Evolutionary conservation across 2,329 filamentous ascomycete species (phyloP).

Genomic region (Monilinia fructicola): DNA sequence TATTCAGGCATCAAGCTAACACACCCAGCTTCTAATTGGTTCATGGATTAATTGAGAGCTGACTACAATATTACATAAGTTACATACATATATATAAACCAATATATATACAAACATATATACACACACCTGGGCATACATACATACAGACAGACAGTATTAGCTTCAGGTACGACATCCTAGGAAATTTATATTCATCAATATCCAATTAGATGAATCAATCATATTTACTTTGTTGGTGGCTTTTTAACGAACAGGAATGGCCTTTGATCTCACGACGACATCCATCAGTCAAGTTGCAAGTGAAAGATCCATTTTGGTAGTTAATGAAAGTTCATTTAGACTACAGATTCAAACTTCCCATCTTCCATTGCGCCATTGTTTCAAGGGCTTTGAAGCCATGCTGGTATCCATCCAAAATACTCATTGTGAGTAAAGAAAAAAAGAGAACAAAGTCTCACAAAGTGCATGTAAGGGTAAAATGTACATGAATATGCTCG

Average conservation of each 20-base stretch:
- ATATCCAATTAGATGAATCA: not conserved
- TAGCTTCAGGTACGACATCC: not conserved
- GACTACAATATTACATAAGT: too few relatives aligned
- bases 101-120: too few relatives aligned
- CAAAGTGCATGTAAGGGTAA: not conserved
- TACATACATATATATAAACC: too few relatives aligned
- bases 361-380: not conserved
- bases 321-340: not conserved
- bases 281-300: not conserved
- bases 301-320: not conserved
- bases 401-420: conserved; percentile 20
- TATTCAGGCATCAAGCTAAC: not conserved
- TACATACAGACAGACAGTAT: too few relatives aligned
- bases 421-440: not conserved
- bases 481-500: conserved; percentile 11
- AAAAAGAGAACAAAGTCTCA: not conserved
- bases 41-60: not conserved
- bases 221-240: not conserved
- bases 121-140: too few relatives aligned
- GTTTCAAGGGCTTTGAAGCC: not conserved
- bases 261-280: too few relatives aligned
- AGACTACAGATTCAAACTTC: not conserved
- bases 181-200: not conserved
- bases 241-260: not conserved
- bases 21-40: not conserved